Evolutionary conservation across 2,329 filamentous ascomycete species (phyloP), one percentile per base, ranked within the genome.

Genomic region (Monosporascus sp.): DNA sequence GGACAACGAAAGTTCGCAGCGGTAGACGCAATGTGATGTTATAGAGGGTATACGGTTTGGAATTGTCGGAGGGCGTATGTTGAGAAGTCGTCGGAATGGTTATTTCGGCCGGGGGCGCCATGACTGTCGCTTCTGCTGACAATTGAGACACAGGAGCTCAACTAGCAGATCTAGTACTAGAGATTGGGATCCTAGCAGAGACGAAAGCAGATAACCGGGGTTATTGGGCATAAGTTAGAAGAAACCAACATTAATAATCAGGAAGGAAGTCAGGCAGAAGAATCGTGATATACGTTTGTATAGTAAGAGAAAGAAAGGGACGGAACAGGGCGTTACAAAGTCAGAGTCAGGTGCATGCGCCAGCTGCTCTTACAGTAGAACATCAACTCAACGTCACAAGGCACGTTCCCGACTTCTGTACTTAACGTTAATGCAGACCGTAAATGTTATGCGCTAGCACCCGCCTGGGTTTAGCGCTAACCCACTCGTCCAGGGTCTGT

Each of bases 1-100:
- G 84, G 5, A 91, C 78, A 59, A 88, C 86, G 63, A 87, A 88
- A 5, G 87, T 88, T 48, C 87, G 84, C 16, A 93, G 80, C 0
- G 90, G 89, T 1, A 91, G 84, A 49, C 88, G 85, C 55, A 94
- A 78, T 22, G 84, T 85, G 69, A 92, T 86, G 69, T 90, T 89
- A 76, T 92, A 93, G 59, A 87, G 80, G 0, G 88, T 92, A 70
- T 84, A 91, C 0, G 86, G 79, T 64, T 90, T 90, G 58, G 78
- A 75, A 58, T 77, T 76, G 54, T 78, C 73, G 51, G 74, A 55
- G 3, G 73, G 68, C 1, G 69, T 69, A 50, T 79, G 76, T 54
- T 82, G 71, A 58, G 81, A 84, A 48, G 84, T 86, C n/a, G 82
- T 82, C 11, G 84, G 84, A 60, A 87, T 87, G 56, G 81, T 82